These are phyloP conservation scores for Dictyophora rubrovolvata DNA, from an alignment of 768 basidiomycete species.

Conservation along the genomic window DNA sequence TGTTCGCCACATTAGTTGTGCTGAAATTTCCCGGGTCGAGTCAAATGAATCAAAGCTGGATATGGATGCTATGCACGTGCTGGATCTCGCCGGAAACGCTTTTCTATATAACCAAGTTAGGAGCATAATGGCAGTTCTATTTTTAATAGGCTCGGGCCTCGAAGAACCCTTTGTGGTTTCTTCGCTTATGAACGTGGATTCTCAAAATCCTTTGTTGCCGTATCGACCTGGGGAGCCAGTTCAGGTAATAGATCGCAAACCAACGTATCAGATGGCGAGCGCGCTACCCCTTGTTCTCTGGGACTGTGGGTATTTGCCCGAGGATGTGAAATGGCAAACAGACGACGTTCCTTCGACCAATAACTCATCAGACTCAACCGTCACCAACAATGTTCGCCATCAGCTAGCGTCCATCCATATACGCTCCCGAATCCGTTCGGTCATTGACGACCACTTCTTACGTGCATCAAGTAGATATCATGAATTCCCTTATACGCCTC, in stretches of 20 bases:
- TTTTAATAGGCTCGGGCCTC: conserved; percentile 75
- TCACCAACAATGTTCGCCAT: conserved; percentile 33
- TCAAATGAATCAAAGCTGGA: conserved; percentile 14
- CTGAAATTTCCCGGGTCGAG: conserved; percentile 44
- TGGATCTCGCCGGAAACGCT: conserved; percentile 79
- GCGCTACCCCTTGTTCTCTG: conserved; percentile 85
- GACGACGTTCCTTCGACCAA: conserved; percentile 30
- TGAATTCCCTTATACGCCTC: conserved; percentile 25
- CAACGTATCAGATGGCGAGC: conserved; percentile 91
- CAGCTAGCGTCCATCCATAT: conserved; percentile 44
- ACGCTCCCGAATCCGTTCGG: conserved; percentile 53
- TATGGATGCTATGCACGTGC: conserved; percentile 42
- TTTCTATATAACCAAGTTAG: conserved; percentile 96
- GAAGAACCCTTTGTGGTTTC: conserved; percentile 64
- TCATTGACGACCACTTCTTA: conserved; percentile 58
- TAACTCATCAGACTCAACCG: conserved; percentile 14
- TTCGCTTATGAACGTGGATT: conserved; percentile 61
- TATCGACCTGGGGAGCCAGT: conserved; percentile 25
- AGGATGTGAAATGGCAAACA: conserved; percentile 64
- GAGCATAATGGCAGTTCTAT: conserved; percentile 86
- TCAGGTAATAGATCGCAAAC: conserved; percentile 58
- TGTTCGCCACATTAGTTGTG: conserved; percentile 53
- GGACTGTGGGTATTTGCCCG: conserved; percentile 68
- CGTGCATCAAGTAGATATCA: conserved; percentile 45
- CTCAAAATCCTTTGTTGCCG: conserved; percentile 28